Conservation (phyloP, 2,329 filamentous ascomycete genomes). For the Nakataea oryzae region DNA sequence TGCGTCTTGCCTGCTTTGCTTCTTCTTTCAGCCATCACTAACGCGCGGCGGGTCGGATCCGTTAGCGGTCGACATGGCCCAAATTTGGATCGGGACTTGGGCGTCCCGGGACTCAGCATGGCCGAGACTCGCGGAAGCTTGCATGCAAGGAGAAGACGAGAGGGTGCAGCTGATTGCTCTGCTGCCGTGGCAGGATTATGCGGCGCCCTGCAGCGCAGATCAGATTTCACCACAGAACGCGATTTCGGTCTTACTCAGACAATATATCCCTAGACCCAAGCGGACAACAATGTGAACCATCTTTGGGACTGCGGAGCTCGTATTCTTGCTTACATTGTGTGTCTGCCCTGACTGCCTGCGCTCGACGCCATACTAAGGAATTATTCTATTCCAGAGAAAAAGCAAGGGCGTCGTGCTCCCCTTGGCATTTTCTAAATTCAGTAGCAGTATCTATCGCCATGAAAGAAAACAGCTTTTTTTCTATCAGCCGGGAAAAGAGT, state of each 20-base stretch:
- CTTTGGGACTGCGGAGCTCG: background rate
- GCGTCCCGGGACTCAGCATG: too few relatives aligned
- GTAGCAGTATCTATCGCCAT: background rate
- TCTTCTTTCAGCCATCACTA: too few relatives aligned
- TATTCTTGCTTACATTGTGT: background rate
- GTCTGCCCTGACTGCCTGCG: background rate
- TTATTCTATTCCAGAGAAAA: background rate
- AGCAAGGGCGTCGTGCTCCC: background rate
- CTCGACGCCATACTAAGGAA: background rate
- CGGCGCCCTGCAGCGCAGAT: background rate
- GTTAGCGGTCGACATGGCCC: background rate
- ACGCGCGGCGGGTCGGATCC: background rate
- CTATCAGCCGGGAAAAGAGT: background rate
- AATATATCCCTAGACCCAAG: background rate
- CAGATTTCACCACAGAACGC: background rate
- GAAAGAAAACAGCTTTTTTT: background rate
- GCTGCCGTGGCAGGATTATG: background rate
- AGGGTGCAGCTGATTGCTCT: background rate
- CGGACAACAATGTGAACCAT: background rate
- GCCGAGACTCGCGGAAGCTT: too few relatives aligned
- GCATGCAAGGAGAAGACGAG: background rate
- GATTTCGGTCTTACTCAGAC: background rate
- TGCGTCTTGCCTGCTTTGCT: background rate
- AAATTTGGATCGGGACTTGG: background rate
- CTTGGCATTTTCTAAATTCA: background rate